These are phyloP conservation scores for Aspergillus sp. DNA, from an alignment of 2,329 filamentous ascomycete genomes.

Conservation along the genomic window DNA sequence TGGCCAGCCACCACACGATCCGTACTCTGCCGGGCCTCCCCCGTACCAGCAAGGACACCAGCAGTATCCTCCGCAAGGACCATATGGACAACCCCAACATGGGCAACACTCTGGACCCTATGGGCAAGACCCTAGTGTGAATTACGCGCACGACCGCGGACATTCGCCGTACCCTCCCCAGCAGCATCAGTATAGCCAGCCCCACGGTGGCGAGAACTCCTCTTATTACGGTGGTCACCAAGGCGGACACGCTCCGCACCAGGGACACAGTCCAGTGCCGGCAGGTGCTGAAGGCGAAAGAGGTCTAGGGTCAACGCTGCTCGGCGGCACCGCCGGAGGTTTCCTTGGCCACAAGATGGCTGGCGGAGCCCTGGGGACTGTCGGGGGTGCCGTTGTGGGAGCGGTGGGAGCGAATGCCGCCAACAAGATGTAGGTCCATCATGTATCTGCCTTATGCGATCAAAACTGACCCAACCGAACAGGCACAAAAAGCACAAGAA, in stretches of 20 bases:
- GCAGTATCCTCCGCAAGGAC: conserved; percentile 15
- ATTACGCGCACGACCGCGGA: conserved; percentile 25
- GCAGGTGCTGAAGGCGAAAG: conserved; percentile 31
- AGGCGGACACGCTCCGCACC: conserved; percentile 18
- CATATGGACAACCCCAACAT: conserved; percentile 10
- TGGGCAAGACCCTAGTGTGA: conserved; percentile 20
- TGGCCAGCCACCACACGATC: conserved; percentile 17
- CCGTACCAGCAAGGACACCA: conserved; percentile 21
- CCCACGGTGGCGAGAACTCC: conserved; percentile 25
- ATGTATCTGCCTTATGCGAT: background rate
- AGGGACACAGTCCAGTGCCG: conserved; percentile 19
- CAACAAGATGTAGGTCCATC: conserved; percentile 27
- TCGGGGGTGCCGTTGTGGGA: conserved; percentile 35
- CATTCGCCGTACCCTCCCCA: conserved; percentile 30
- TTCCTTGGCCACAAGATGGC: conserved; percentile 37
- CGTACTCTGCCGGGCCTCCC: conserved; percentile 19
- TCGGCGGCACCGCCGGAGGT: conserved; percentile 40
- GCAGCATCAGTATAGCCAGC: conserved; percentile 20
- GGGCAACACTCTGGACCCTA: conserved; percentile 24
- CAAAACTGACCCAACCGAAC: conserved; percentile 6
- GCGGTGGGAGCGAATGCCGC: conserved; percentile 32
- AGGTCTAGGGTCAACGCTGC: conserved; percentile 35
- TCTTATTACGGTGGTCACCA: conserved; percentile 32
- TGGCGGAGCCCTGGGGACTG: conserved; percentile 31
- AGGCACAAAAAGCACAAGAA: conserved; percentile 29